phyloP scores from a whole-genome alignment of 768 basidiomycete species.

The Kwoniella sp. region DNA sequence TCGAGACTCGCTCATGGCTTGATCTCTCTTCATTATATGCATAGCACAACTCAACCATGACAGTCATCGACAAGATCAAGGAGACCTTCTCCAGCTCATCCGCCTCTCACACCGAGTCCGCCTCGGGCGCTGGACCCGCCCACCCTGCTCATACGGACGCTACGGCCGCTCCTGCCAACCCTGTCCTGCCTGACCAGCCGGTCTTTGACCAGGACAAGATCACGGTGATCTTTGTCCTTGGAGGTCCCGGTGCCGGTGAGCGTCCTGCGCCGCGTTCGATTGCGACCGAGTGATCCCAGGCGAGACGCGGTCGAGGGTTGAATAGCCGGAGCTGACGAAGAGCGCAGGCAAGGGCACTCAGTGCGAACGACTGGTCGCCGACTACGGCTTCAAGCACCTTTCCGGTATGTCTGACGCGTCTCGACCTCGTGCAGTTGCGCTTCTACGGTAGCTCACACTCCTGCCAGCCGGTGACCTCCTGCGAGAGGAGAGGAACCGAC shows the following conservation, averaged over 20 bases:
- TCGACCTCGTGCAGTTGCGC: not conserved
- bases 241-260: conserved; percentile 90
- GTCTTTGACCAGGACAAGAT: conserved; percentile 70
- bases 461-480: conserved; percentile 87
- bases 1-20: too few relatives aligned
- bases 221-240: conserved; percentile 88
- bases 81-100: conserved; percentile 18
- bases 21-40: too few relatives aligned
- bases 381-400: conserved; percentile 85
- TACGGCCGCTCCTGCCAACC: conserved; percentile 1
- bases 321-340: too few relatives aligned
- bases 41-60: too few relatives aligned
- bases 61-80: conserved; percentile 42
- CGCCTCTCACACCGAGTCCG: not conserved
- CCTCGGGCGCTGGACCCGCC: conserved; percentile 5
- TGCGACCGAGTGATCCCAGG: too few relatives aligned
- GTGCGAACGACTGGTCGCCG: conserved; percentile 73
- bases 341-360: conserved; percentile 98
- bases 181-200: conserved; percentile 38
- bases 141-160: conserved; percentile 3
- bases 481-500: conserved; percentile 84
- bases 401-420: conserved; percentile 60
- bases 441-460: not conserved
- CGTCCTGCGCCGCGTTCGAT: too few relatives aligned
- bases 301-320: too few relatives aligned